Evolutionary conservation across 164 flowering plant species (phyloP).

Genomic region (Umbilicus rupestris): DNA sequence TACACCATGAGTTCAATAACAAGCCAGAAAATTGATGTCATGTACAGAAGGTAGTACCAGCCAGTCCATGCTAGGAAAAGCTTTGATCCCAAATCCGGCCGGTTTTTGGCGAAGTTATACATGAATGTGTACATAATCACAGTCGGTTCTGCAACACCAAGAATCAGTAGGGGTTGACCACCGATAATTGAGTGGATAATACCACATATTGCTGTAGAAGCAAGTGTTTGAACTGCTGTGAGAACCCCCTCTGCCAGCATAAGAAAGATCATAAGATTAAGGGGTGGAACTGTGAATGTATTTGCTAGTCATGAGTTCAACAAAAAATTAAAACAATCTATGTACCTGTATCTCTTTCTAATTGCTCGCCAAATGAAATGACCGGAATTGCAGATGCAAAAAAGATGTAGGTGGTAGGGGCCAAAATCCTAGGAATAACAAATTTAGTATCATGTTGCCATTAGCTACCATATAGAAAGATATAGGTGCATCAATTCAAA

Average conservation of each 20-base stretch:
- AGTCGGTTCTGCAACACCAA: constrained; percentile 99
- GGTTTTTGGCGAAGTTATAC: constrained; percentile 82
- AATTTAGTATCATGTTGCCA: background rate
- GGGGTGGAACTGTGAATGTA: background rate
- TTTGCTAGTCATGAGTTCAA: background rate
- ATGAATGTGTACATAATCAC: constrained; percentile 97
- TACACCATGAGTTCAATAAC: background rate
- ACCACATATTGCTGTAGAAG: constrained; percentile 90
- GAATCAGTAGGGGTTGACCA: constrained; percentile 88
- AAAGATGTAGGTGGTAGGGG: constrained; percentile 93
- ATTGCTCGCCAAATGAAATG: constrained; percentile 90
- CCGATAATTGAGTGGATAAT: constrained; percentile 89
- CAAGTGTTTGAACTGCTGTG: constrained; percentile 94
- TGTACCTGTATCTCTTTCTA: constrained; percentile 80
- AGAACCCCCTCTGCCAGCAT: constrained; percentile 68
- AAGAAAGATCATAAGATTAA: background rate
- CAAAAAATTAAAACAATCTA: background rate
- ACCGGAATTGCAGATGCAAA: constrained; percentile 97
- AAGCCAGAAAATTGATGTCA: background rate
- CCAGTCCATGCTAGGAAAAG: constrained; percentile 91
- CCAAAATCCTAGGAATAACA: constrained; percentile 63
- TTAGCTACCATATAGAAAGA: background rate
- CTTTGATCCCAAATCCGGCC: constrained; percentile 70
- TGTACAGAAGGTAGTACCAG: constrained; percentile 39
- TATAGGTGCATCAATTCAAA: constrained; percentile 7